Base-by-base conservation (phyloP, 768 basidiomycete species). In the Tricholoma sp. region DNA sequence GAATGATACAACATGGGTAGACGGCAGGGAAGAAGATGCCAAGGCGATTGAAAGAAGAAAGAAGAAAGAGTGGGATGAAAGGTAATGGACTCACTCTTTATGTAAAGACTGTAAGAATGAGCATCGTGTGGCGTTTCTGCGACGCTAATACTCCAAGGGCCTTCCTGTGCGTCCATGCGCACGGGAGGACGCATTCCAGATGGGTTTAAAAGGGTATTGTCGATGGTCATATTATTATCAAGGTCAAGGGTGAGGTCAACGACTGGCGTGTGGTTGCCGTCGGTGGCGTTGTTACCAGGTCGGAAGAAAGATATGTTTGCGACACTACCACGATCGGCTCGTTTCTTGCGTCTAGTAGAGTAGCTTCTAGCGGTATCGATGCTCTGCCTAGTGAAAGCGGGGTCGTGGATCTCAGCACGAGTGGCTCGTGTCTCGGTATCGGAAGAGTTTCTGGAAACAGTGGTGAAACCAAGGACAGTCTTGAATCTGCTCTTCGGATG, bases 81-180 rank as follows among this genome's bases (percentile, higher is more conserved):
- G 62, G 66, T 64, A 61, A 32, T 55, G 51, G 50, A 83, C 89
- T 78, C 72, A 93, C 91, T 94, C 81, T 92, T 94, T 74, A 94
- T 84, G 78, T 94, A 94, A 67, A 94, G 80, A 68, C 82, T 86
- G 76, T 87, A 94, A 8, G 84, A 82, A 61, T 79, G 76, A 47
- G 84, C 68, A 71, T 89, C 86, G 69, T 90, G 81, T 21, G 88
- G 88, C 53, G 84, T 86, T 76, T 92, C 89, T 61, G 92, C 92
- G 61, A 93, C 90, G 69, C 88, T 90, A 68, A 94, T 83, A 65
- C 84, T 84, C 92, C 92, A 94, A 21, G 84, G 89, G 12, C 88
- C 89, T 66, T 91, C 89, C 71, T 89, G 83, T 43, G 78, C 77
- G 69, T 91, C 88, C 60, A 86, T 78, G 50, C 88, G 82, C 32